Conservation (phyloP, 306 rosid species). For the Vicia villosa region DNA sequence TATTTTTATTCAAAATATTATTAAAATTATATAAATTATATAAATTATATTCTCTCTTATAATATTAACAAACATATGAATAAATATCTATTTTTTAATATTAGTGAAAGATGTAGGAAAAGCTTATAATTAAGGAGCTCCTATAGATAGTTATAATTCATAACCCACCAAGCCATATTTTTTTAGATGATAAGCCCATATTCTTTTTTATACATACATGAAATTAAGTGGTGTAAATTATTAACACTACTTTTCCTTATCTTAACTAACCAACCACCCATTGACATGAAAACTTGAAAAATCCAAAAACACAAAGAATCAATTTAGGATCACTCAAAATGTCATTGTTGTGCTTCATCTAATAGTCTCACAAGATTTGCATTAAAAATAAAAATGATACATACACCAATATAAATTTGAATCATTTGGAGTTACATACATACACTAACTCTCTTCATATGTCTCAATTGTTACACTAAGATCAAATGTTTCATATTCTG, state of each 20-base stretch:
- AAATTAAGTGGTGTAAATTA: not conserved
- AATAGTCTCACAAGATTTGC: conserved; percentile 2
- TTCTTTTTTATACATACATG: not conserved
- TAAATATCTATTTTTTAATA: too few species aligned
- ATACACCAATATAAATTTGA: not conserved
- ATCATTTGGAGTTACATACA: not conserved
- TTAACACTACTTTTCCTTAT: not conserved
- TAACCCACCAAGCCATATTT: too few species aligned
- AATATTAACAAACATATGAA: too few species aligned
- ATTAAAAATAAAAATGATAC: conserved; percentile 11
- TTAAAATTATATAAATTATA: too few species aligned
- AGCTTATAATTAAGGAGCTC: too few species aligned
- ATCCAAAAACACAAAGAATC: conserved; percentile 10
- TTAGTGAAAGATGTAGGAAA: too few species aligned
- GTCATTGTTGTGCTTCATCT: not conserved
- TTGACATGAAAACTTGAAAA: conserved; percentile 29
- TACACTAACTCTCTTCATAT: accelerated
- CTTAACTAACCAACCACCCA: conserved; percentile 28
- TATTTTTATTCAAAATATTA: too few species aligned
- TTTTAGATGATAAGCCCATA: not conserved
- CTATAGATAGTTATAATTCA: too few species aligned
- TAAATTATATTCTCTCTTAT: too few species aligned
- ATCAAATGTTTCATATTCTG: not conserved
- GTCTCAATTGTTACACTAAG: not conserved
- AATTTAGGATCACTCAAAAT: conserved; percentile 18